phyloP scores from a whole-genome alignment of 192 early-diverging fungal genomes.

The Umbelopsis isabellina region DNA sequence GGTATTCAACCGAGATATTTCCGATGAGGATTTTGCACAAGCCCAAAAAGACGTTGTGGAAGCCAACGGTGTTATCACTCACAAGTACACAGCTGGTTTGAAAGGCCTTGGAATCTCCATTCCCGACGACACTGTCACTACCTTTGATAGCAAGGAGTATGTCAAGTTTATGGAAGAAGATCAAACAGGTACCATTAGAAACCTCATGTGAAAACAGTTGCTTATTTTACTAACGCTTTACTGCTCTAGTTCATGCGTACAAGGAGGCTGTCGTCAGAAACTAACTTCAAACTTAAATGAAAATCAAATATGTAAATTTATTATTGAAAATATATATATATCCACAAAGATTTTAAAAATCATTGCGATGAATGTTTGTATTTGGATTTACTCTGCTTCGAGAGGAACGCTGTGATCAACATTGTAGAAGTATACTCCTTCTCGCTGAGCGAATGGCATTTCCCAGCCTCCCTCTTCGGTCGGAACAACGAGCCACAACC shows the following conservation, averaged over 20 bases:
- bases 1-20: constrained; percentile 19
- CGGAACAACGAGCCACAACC: constrained; percentile 38
- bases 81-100: constrained; percentile 19
- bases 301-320: too few relatives aligned
- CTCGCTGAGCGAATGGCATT: constrained; percentile 27
- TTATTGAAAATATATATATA: too few relatives aligned
- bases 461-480: constrained; percentile 28
- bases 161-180: constrained; percentile 38
- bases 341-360: background rate
- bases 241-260: too few relatives aligned
- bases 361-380: background rate
- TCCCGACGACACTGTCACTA: constrained; percentile 27
- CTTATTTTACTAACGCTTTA: too few relatives aligned
- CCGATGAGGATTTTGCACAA: constrained; percentile 18
- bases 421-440: constrained; percentile 27
- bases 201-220: too few relatives aligned
- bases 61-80: constrained; percentile 27
- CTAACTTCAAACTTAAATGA: too few relatives aligned
- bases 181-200: constrained; percentile 20
- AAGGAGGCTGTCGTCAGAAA: too few relatives aligned
- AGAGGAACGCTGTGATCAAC: constrained; percentile 27
- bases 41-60: constrained; percentile 31
- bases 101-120: constrained; percentile 31
- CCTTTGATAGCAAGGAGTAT: constrained; percentile 27
- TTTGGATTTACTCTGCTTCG: constrained; percentile 27